A percentile compares a stretch with the other conserved stretches of the same genome.
Evolutionary conservation across 2,329 filamentous ascomycete genomes (phyloP).

Genomic region (Geoglossum cookeanum): DNA sequence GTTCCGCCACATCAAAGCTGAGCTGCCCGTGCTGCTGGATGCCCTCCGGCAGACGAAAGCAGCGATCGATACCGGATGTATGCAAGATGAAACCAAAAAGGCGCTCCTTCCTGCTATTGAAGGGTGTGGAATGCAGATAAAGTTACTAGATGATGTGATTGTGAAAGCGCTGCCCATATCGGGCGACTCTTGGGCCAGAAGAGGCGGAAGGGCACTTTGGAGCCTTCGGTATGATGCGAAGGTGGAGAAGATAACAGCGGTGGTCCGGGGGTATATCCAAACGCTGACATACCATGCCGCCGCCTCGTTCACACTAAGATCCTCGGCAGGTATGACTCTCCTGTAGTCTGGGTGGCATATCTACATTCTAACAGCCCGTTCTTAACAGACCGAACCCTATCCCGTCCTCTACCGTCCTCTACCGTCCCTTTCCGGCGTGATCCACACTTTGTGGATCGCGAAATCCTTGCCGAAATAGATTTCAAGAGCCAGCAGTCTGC

Average conservation of each 20-base stretch:
- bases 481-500: slow-evolving; percentile 2
- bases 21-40: slow-evolving; percentile 8
- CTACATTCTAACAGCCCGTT: neutral
- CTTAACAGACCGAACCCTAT: neutral
- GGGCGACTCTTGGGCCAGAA: neutral
- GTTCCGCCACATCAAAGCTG: slow-evolving; percentile 8
- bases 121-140: slow-evolving; percentile 4
- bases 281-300: neutral
- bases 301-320: neutral
- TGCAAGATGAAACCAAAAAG: neutral
- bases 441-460: slow-evolving; percentile 8
- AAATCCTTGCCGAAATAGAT: slow-evolving; percentile 7
- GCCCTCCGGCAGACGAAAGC: slow-evolving; percentile 5
- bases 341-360: neutral
- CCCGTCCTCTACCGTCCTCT: too few relatives aligned
- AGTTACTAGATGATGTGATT: slow-evolving; percentile 7
- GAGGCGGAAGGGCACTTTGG: neutral
- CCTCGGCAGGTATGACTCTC: too few relatives aligned
- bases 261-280: neutral
- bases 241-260: neutral
- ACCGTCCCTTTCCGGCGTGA: slow-evolving; percentile 1
- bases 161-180: slow-evolving; percentile 5
- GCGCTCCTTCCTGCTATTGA: slow-evolving; percentile 5
- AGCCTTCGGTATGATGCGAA: neutral
- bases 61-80: slow-evolving; percentile 1